Base-by-base conservation (phyloP, 2,329 filamentous ascomycete genomes). In the Periconia digitata region DNA sequence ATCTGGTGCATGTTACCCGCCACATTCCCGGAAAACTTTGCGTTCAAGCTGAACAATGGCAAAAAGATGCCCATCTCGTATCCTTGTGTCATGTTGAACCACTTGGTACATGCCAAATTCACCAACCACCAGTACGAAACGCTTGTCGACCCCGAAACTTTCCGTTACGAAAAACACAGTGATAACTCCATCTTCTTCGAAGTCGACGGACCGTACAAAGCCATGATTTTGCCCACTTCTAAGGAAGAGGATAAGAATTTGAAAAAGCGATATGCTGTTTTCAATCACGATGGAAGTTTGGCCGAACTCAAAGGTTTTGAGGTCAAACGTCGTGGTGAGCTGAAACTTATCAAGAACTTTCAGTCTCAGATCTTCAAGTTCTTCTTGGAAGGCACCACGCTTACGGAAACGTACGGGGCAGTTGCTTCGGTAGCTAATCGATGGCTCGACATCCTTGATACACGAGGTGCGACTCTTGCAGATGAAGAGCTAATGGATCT, bases 141-240 rank as follows among this genome's bases (percentile, higher is more conserved):
- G 0, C 79, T 99, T 2, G 80, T 84, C 0, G 92, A 99, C 60
- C 81, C 84, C 3, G 79, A 82, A 50, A 89, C 84, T 0, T 91
- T 94, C 79, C 88, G 85, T 67, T 99, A 99, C 63, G 90, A 96
- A 67, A 99, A 92, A 0, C 90, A 96, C 70, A 97, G 92, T 76
- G 94, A 99, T 67, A 99, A 99, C 72, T 94, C 92, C 27, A 99
- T 99, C 71, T 99, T 99, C 77, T 99, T 99, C 75, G 94, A 99
- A 72, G 94, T 99, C 41, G 94, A 99, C 63, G 94, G 94, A 4
- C 94, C 94, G 0, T 99, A 99, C 79, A 92, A 84, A 69, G 94
- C 94, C 54, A 99, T 99, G 94, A 86, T 99, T 51, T 73, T 99
- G 54, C 94, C 94, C 2, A 97, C 94, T 0, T 97, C 92, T 0